phyloP scores from a whole-genome alignment of 164 flowering plant species.

The Litsea cubeba region DNA sequence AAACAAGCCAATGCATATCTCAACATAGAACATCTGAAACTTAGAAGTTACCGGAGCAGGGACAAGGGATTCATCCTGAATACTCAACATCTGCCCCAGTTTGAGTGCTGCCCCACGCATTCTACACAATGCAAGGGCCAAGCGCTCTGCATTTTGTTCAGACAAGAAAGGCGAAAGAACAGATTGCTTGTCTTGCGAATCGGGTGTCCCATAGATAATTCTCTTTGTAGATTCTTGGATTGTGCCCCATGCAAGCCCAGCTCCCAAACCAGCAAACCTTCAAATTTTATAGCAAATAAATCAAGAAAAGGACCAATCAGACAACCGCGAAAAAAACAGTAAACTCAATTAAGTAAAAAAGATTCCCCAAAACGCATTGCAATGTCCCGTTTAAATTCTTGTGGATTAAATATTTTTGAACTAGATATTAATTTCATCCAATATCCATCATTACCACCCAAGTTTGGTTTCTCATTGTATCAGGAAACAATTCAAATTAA shows the following conservation, averaged over 20 bases:
- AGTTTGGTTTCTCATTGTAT: not conserved
- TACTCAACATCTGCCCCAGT: slow-evolving; percentile 97
- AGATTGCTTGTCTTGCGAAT: slow-evolving; percentile 43
- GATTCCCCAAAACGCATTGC: no score
- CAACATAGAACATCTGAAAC: not conserved
- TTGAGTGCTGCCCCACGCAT: slow-evolving; percentile 99
- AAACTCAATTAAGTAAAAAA: no score
- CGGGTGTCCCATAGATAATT: slow-evolving; percentile 61
- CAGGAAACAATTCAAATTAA: not conserved
- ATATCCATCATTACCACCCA: no score
- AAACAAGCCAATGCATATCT: not conserved
- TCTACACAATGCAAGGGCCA: slow-evolving; percentile 93
- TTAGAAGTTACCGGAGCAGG: slow-evolving; percentile 75
- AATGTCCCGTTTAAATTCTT: no score
- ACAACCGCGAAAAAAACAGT: no score
- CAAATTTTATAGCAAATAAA: slow-evolving; percentile 3
- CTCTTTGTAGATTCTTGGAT: slow-evolving; percentile 89
- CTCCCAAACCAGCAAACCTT: slow-evolving; percentile 98
- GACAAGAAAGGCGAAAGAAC: slow-evolving; percentile 73
- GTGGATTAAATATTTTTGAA: no score
- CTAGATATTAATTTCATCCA: no score
- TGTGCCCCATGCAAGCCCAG: slow-evolving; percentile 99
- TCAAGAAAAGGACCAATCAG: not conserved
- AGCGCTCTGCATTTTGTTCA: slow-evolving; percentile 88
- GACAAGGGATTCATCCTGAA: slow-evolving; percentile 92